Conservation (phyloP, 2,329 filamentous ascomycete genomes). For the Ophiostoma quercus region DNA sequence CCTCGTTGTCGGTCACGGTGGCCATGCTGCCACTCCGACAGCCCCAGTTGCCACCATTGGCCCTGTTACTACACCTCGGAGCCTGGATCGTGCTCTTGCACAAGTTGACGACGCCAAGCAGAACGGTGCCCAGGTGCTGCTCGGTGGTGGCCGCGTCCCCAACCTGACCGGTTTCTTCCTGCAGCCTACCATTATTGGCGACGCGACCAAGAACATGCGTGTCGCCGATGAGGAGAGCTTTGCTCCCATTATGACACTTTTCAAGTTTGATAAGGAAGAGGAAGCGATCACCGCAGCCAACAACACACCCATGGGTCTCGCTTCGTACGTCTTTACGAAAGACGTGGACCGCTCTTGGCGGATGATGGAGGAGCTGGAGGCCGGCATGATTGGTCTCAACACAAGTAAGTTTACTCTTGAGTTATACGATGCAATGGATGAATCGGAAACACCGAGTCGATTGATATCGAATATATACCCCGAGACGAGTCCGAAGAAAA, state of each 20-base stretch:
- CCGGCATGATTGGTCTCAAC: slow-evolving; percentile 53
- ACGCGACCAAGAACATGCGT: slow-evolving; percentile 38
- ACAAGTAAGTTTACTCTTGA: slow-evolving; percentile 26
- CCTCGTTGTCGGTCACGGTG: slow-evolving; percentile 29
- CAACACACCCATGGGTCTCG: slow-evolving; percentile 38
- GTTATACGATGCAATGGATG: neutral
- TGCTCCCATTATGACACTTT: slow-evolving; percentile 50
- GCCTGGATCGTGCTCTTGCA: slow-evolving; percentile 35
- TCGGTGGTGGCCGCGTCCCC: slow-evolving; percentile 48
- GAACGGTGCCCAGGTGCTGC: slow-evolving; percentile 29
- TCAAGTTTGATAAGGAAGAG: slow-evolving; percentile 51
- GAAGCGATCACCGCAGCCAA: slow-evolving; percentile 51
- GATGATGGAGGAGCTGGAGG: slow-evolving; percentile 49
- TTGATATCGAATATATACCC: neutral
- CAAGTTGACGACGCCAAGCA: slow-evolving; percentile 24
- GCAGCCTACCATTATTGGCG: slow-evolving; percentile 43
- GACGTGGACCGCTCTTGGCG: slow-evolving; percentile 36
- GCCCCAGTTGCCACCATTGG: slow-evolving; percentile 34
- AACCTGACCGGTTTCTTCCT: slow-evolving; percentile 49
- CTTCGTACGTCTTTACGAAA: slow-evolving; percentile 33
- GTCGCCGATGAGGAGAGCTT: slow-evolving; percentile 54
- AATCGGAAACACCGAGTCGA: neutral
- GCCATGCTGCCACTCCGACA: slow-evolving; percentile 8
- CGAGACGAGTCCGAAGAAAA: neutral
- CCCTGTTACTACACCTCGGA: slow-evolving; percentile 34